Evolutionary conservation across 371 early-diverging fungal genomes (phyloP).

Genomic region (Syncephalastrum sp.): DNA sequence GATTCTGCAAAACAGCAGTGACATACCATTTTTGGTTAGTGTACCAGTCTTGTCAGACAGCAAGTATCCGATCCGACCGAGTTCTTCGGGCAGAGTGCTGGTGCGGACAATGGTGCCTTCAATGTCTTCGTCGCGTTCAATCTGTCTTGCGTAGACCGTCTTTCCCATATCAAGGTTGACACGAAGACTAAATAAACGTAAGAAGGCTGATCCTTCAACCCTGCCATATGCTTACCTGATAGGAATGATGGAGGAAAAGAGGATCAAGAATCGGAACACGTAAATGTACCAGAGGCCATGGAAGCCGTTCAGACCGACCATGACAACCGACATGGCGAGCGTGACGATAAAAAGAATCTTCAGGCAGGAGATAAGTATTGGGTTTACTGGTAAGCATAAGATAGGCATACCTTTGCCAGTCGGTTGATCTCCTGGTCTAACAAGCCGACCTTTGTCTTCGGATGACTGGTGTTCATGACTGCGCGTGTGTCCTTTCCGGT

Average conservation of each 20-base stretch:
- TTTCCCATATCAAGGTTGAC: slow-evolving; percentile 99
- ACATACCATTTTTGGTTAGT: slow-evolving; percentile 94
- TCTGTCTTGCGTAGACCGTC: slow-evolving; percentile 85
- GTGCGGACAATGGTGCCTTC: slow-evolving; percentile 92
- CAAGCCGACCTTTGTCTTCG: slow-evolving; percentile 94
- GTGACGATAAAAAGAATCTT: slow-evolving; percentile 88
- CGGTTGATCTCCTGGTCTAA: slow-evolving; percentile 95
- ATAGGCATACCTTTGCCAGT: slow-evolving; percentile 76
- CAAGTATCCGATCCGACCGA: slow-evolving; percentile 96
- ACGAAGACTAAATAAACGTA: slow-evolving; percentile 62
- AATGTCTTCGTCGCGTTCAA: slow-evolving; percentile 81
- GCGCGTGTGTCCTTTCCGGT: slow-evolving; percentile 98
- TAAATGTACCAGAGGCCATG: slow-evolving; percentile 89
- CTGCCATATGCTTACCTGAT: slow-evolving; percentile 62
- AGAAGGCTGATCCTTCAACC: neutral
- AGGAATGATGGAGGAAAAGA: slow-evolving; percentile 98
- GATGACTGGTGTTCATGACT: slow-evolving; percentile 97
- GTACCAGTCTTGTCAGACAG: slow-evolving; percentile 99
- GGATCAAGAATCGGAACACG: slow-evolving; percentile 92
- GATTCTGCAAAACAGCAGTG: neutral
- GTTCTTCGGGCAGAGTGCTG: slow-evolving; percentile 98
- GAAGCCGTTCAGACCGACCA: slow-evolving; percentile 92
- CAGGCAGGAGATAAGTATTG: neutral
- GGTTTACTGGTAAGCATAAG: slow-evolving; percentile 14
- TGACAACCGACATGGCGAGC: slow-evolving; percentile 74